A percentile compares a stretch with the other conserved stretches of the same genome.
These are phyloP conservation scores for Exserohilum rostratum DNA, from an alignment of 2,329 filamentous ascomycete species.

Conservation along the genomic window DNA sequence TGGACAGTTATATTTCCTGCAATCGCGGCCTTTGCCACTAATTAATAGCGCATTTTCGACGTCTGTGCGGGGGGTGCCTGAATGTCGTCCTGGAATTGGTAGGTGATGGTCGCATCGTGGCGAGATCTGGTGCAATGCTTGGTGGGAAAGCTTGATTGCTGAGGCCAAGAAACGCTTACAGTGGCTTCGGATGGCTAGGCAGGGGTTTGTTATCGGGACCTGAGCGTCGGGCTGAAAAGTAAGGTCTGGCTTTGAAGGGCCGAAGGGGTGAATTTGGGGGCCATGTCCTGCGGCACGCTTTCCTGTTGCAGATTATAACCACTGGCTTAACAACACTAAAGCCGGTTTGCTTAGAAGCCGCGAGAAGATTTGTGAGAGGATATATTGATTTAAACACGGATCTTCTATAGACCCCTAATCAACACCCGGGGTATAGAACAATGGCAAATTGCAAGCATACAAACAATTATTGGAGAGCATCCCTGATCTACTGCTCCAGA, in stretches of 20 bases:
- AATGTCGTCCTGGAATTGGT: slow-evolving; percentile 18
- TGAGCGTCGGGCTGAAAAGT: background rate
- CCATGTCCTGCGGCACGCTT: background rate
- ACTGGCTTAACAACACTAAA: background rate
- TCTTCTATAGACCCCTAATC: too few relatives aligned
- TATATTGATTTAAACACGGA: background rate
- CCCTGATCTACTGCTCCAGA: slow-evolving; percentile 10
- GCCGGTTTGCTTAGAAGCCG: too few relatives aligned
- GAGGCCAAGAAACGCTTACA: slow-evolving; percentile 7
- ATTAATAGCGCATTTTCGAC: slow-evolving; percentile 5
- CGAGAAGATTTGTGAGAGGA: background rate
- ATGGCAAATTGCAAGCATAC: background rate
- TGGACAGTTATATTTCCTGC: slow-evolving; percentile 28
- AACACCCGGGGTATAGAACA: background rate
- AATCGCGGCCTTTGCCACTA: slow-evolving; percentile 21
- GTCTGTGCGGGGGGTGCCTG: background rate
- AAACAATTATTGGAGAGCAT: too few relatives aligned
- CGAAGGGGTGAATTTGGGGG: background rate
- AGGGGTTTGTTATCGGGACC: background rate
- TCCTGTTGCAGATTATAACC: background rate
- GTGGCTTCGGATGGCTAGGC: background rate
- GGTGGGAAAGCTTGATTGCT: background rate
- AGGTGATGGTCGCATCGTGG: slow-evolving; percentile 9
- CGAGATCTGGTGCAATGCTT: background rate
- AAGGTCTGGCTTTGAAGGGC: background rate